Conservation (phyloP, 2,329 filamentous ascomycete species). For the Colletotrichum phormii region DNA sequence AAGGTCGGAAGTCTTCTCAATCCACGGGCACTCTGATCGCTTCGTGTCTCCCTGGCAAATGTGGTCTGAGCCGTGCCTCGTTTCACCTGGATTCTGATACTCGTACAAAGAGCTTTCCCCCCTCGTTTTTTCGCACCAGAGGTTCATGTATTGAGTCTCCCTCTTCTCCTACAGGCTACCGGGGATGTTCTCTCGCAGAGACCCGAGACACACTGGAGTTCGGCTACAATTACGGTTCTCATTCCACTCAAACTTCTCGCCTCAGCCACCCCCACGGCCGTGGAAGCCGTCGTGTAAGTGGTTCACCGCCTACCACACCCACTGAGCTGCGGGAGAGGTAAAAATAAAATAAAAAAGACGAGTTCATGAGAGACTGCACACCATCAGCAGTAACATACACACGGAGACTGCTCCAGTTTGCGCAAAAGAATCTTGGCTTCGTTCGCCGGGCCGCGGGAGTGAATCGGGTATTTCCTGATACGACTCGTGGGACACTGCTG, state of each 20-base stretch:
- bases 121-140: not conserved
- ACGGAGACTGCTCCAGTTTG: not conserved
- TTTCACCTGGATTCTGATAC: constrained; percentile 35
- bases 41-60: not conserved
- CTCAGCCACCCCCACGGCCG: constrained; percentile 16
- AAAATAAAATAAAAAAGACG: too few species aligned
- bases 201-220: constrained; percentile 23
- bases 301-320: not conserved
- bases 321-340: not conserved
- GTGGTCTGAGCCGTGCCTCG: constrained; percentile 6
- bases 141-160: not conserved
- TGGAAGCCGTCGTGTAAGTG: not conserved
- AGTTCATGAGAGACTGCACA: not conserved
- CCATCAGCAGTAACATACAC: not conserved
- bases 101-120: not conserved
- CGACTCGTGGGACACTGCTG: not conserved
- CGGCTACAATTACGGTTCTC: not conserved
- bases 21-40: not conserved
- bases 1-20: constrained; percentile 10
- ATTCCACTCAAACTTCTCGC: not conserved
- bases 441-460: not conserved
- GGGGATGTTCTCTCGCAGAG: not conserved
- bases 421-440: not conserved
- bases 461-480: not conserved
- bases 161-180: not conserved